Percentiles rank a stretch among this genome's conserved stretches.
phyloP scores from a whole-genome alignment of 2,329 filamentous ascomycete genomes.

The Kalaharituber pfeilii region DNA sequence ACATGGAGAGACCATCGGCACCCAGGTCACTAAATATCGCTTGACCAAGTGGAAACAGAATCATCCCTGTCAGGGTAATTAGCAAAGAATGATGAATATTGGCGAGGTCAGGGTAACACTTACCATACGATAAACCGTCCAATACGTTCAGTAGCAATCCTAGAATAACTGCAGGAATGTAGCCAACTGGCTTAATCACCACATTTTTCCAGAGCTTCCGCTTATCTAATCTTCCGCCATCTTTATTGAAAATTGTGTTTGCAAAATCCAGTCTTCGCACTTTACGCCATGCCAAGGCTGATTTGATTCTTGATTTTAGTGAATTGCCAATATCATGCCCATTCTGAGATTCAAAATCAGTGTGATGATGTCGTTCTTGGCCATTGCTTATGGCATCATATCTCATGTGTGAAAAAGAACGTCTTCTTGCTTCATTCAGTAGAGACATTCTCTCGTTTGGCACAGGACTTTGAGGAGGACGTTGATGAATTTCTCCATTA shows the following conservation, averaged over 20 bases:
- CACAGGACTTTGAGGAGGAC: not conserved
- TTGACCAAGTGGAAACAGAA: slow-evolving; percentile 79
- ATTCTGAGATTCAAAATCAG: slow-evolving; percentile 15
- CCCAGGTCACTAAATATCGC: slow-evolving; percentile 72
- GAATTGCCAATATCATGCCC: not conserved
- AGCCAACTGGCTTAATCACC: slow-evolving; percentile 49
- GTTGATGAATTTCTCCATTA: not conserved
- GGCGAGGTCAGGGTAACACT: not conserved
- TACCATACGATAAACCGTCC: slow-evolving; percentile 84
- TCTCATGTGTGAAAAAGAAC: slow-evolving; percentile 2
- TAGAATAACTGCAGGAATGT: slow-evolving; percentile 70
- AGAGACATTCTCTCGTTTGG: not conserved
- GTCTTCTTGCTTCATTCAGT: slow-evolving; percentile 24
- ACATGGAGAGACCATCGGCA: slow-evolving; percentile 90
- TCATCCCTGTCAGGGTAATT: slow-evolving; percentile 45
- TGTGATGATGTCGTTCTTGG: too few relatives aligned
- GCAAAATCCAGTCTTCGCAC: not conserved
- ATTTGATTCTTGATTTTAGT: not conserved
- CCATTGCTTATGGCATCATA: slow-evolving; percentile 10
- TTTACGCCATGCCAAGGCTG: not conserved
- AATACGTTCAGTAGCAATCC: slow-evolving; percentile 81
- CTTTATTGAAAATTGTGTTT: not conserved
- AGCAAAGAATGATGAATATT: slow-evolving; percentile 2
- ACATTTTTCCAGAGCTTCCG: slow-evolving; percentile 45
- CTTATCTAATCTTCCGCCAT: slow-evolving; percentile 51